Evolutionary conservation across 1,284 basidiomycete genomes (phyloP), one percentile per base, ranked within the genome.

Genomic region (Sporisorium exsertum): DNA sequence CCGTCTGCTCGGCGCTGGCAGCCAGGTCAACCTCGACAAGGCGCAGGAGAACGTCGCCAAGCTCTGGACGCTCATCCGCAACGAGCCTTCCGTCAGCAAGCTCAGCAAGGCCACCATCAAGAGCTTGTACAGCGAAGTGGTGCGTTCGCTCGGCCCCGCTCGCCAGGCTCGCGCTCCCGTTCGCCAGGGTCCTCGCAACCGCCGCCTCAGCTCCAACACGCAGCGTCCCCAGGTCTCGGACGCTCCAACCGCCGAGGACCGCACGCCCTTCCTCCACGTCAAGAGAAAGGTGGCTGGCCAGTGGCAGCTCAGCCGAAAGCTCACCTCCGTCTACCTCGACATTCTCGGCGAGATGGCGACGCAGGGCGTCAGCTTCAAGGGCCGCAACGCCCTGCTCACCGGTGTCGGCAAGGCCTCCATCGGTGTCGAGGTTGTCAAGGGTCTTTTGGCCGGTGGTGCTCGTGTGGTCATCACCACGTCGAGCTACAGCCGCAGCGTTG

Each of bases 51-150:
- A 97, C 80, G 94, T 98, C 59, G 89, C 94, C 73, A 97, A 96
- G 86, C 90, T 99, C 22, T 99, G 95, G 94, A 94, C 93, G 67
- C 92, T 98, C 58, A 94, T 99, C 84, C 97, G 96, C 87, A 92
- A 94, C 2, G 94, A 98, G 86, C 95, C 96, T 1, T 93, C 94
- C 74, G 97, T 99, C 86, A 96, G 92, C 82, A 92, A 95, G 81
- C 93, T 95, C 79, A 95, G 98, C 88, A 98, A 98, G 89, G 92
- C 93, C 71, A 93, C 95, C 64, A 97, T 99, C 89, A 97, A 96
- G 80, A 93, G 92, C 10, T 88, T 99, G 61, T 99, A 99, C 86
- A 94, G 95, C 79, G 95, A 96, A 72, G 96, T 97, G 61, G 94
- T 97, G 74, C 88, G 88, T 73, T 88, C 88, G 50, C 87, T 84